Evolutionary conservation across 2,329 filamentous ascomycete genomes (phyloP), one percentile per base, ranked within the genome.

Genomic region (Paracoccidioides brasiliensis): DNA sequence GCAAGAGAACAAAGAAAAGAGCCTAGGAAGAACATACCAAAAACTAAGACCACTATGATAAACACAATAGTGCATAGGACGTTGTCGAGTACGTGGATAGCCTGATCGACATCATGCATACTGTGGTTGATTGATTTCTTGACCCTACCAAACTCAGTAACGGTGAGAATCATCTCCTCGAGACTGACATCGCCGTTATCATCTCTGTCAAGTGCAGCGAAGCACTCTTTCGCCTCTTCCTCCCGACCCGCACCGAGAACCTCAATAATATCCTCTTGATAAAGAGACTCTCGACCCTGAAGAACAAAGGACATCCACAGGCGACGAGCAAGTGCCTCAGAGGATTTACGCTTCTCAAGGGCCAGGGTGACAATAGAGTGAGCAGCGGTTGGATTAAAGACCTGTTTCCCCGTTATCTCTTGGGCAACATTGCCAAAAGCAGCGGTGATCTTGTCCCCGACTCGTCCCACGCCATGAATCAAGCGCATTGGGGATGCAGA

Each of bases 301-400:
- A 93, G 82, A 1, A 95, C 93, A 67, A 96, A 95, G 0, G 90
- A 96, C 88, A 96, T 95, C 93, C 93, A 97, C 59, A 97, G 85
- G 65, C 93, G 86, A 62, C 83, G 85, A n/a, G 88, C 90, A 56
- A 97, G 75, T n/a, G 93, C 93, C 69, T 97, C 90, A 0, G 90
- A 88, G 5, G 89, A 87, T 57, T 80, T 78, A 45, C 81, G 83
- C 73, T 89, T 91, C 70, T 96, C 90, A 37, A 97, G 77, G 7
- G 91, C 93, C 67, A 94, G 83, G 10, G 94, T 78, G 4, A 97
- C 89, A 51, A 97, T 82, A 0, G 89, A 93, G 68, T 96, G 90
- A 0, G 90, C 84, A 4, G 90, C 87, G 64, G 88, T 91, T 12
- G 89, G 85, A 70, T 96, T 95, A 74, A 97, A 95, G 28, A 96